Base-by-base conservation (phyloP, 2,329 filamentous ascomycete genomes). In the Venturia oleaginea region DNA sequence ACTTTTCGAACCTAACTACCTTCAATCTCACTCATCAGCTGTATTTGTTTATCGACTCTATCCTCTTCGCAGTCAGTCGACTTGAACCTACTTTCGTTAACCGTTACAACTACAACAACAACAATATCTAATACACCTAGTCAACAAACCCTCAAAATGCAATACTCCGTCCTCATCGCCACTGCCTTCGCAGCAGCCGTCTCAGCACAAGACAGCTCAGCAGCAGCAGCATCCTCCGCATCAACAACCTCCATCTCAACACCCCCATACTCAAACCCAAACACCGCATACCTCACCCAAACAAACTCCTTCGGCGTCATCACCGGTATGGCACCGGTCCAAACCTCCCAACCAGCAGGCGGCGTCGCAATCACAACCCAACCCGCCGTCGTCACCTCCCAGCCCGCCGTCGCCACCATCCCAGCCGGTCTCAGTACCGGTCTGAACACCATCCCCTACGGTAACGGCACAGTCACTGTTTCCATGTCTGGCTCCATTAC, bases 291-390 rank as follows among this genome's bases (percentile, higher is more conserved):
- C 73, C 74, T 79, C 32, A 78, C 78, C 30, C 65, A 77, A 73
- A 82, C 80, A 67, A 78, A 82, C 73, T 78, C 78, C 24, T 67
- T 73, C 27, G 80, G 80, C 60, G 79, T 81, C 46, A 75, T 82
- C 59, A 83, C 80, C 54, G 79, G 79, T 67, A 74, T 77, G 72
- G 79, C 80, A 22, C 8, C 51, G 30, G 51, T 57, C 6, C 5
- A 6, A 3, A 57, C 51, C 51, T 62, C 67, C 2, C 72, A 76
- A 61, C 75, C 75, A 15, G 70, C 71, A 11, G 72, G 75, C 60
- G 74, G 74, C 15, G 69, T 70, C 19, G 72, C 69, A 61, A 70
- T 73, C 30, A 76, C 73, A 42, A 69, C 70, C 34, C 77, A 77
- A 68, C 70, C 76, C 27, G 70, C 69, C 24, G 72, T 69, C 62